Conservation (phyloP, 2,329 filamentous ascomycete species). For the Apiospora arundinis region DNA sequence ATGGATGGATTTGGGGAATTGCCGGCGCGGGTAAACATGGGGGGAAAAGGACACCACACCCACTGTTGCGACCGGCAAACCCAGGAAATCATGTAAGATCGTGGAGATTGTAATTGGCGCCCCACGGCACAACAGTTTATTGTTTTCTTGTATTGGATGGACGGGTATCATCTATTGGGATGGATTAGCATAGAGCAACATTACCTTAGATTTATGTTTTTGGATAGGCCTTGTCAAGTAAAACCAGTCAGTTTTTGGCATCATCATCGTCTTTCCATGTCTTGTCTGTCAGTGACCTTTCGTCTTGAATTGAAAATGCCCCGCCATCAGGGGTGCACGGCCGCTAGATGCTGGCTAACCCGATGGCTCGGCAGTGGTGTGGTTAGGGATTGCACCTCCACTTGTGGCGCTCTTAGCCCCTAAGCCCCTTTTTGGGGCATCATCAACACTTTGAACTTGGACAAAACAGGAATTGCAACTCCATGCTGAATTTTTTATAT, state of each 20-base stretch:
- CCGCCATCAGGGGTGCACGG: not conserved
- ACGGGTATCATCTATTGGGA: not conserved
- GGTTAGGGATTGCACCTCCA: not conserved
- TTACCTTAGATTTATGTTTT: slow-evolving; percentile 4
- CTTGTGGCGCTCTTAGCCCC: not conserved
- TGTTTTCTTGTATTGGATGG: not conserved
- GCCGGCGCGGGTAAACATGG: not conserved
- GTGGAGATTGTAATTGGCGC: not conserved
- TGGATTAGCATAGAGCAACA: slow-evolving; percentile 10
- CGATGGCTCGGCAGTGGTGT: not conserved
- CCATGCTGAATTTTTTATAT: no score
- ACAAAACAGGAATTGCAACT: no score
- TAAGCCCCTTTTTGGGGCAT: not conserved
- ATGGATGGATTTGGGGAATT: not conserved
- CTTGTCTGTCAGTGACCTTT: no score
- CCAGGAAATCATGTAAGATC: slow-evolving; percentile 8
- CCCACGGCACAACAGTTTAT: slow-evolving; percentile 1
- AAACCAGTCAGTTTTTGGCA: not conserved
- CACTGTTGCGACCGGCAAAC: slow-evolving; percentile 8
- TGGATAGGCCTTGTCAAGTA: not conserved
- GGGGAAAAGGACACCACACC: not conserved
- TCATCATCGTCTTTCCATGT: not conserved
- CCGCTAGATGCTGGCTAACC: not conserved
- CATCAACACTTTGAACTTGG: no score
- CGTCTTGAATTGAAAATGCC: no score